Base-by-base conservation (phyloP, 306 rosid species). In the Vigna trinervia region DNA sequence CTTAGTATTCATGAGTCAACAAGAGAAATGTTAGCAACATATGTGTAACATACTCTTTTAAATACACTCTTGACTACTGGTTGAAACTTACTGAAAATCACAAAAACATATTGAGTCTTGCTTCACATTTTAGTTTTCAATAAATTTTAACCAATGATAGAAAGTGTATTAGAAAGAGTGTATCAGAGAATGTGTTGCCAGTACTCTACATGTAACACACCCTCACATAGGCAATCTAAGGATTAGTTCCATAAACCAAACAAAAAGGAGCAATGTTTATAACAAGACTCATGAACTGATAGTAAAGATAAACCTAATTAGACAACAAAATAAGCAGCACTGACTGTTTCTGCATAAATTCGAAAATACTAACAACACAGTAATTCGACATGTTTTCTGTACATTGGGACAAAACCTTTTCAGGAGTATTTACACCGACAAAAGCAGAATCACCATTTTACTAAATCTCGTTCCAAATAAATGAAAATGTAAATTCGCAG, bases 231-330 rank as follows among this genome's bases (percentile, higher is more conserved):
- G 8, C 26, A 34, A 71, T 47, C 46, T 17, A 62, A 52, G 28
- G 47, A 78, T 52, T 53, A 58, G 43, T 32, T 73, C 65, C 5
- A n/a, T 57, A 68, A 75, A 73, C 34, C 30, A 69, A 68, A 52
- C 26, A 39, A 5, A 54, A 78, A 5, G 32, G 30, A 45, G 71
- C 20, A 73, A 54, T 43, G 36, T 62, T 75, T 34, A 38, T 59
- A 53, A 51, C 61, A 62, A 22, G 23, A 60, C 45, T 19, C 4
- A 5, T 2, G 22, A 67, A 14, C n/a, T 30, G 11, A 54, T 9
- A 69, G 23, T 14, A 72, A 77, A 8, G 12, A 34, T 58, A 20
- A 69, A 59, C 69, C 22, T 66, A 38, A 83, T 60, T 20, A 58
- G 28, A 60, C 12, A 70, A 17, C 22, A 47, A 75, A 70, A 6